A percentile compares a stretch with the other conserved stretches of the same genome.
Conservation (phyloP, 352 stramenopile genomes). For the Phytophthora boehmeriae region DNA sequence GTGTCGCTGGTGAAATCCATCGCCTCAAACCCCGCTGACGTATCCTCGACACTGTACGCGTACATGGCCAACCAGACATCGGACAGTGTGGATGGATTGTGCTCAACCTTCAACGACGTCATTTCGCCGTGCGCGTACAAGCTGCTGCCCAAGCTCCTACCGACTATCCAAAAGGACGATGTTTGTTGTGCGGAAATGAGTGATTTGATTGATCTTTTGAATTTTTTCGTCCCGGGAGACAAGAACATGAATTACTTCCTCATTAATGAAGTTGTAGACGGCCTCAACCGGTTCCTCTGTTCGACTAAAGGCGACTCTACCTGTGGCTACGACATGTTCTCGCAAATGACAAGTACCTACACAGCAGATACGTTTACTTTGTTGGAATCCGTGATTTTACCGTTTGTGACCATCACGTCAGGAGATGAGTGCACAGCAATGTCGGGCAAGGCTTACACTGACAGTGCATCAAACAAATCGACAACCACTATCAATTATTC, state of each 20-base stretch:
- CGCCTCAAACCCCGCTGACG: constrained; percentile 31
- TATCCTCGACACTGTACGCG: constrained; percentile 51
- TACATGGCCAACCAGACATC: constrained; percentile 45
- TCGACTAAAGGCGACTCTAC: constrained; percentile 39
- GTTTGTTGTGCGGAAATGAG: constrained; percentile 54
- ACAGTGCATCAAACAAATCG: constrained; percentile 35
- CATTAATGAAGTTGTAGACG: constrained; percentile 55
- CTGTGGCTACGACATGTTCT: constrained; percentile 51
- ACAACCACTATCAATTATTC: constrained; percentile 50
- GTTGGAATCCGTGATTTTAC: constrained; percentile 52
- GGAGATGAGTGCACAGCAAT: constrained; percentile 48
- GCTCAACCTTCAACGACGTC: constrained; percentile 40
- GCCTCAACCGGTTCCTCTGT: constrained; percentile 57
- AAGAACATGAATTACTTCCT: constrained; percentile 46
- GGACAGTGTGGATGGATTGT: constrained; percentile 46
- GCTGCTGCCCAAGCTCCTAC: constrained; percentile 40
- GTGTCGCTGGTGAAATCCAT: constrained; percentile 39
- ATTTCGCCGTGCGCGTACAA: constrained; percentile 47
- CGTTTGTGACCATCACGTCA: constrained; percentile 45
- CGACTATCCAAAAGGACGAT: constrained; percentile 41
- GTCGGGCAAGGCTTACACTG: constrained; percentile 42
- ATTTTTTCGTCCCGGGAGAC: constrained; percentile 47
- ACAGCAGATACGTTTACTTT: constrained; percentile 47
- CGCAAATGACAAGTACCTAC: constrained; percentile 51
- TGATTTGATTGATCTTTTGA: constrained; percentile 55